phyloP scores from a whole-genome alignment of 768 basidiomycete species.

The Steccherinum ochraceum region DNA sequence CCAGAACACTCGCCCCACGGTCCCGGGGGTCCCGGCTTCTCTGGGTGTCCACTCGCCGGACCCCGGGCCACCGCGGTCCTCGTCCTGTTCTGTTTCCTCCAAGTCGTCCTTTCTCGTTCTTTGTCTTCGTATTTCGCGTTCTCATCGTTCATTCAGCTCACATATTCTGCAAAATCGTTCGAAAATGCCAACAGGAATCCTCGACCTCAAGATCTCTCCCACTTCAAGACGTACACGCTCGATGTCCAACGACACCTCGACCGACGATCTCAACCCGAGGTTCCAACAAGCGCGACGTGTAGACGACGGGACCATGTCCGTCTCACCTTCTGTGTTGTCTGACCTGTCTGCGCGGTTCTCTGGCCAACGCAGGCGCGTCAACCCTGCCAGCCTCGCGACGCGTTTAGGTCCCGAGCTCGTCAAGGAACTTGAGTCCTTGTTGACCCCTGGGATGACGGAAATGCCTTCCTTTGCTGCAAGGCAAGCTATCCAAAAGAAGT shows the following conservation, averaged over 20 bases:
- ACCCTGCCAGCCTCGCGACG: constrained; percentile 62
- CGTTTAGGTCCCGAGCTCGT: constrained; percentile 63
- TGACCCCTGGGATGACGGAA: constrained; percentile 58
- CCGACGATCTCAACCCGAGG: too few relatives aligned
- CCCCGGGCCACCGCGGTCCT: constrained; percentile 1
- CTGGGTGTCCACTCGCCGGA: constrained; percentile 1
- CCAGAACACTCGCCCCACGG: too few relatives aligned
- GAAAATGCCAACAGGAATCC: constrained; percentile 1
- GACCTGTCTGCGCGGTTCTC: not conserved
- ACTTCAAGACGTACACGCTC: not conserved
- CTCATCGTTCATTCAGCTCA: constrained; percentile 1
- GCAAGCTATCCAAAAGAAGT: constrained; percentile 65
- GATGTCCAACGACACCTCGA: not conserved
- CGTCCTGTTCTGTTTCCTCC: not conserved
- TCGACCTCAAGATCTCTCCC: not conserved
- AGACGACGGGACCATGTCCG: not conserved
- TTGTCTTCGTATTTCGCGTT: not conserved
- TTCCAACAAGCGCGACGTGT: not conserved
- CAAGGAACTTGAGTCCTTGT: constrained; percentile 65
- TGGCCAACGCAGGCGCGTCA: constrained; percentile 42
- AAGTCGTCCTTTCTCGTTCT: not conserved
- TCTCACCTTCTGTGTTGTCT: constrained; percentile 3
- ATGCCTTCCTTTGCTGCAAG: constrained; percentile 72
- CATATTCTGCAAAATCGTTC: not conserved
- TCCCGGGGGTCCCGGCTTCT: constrained; percentile 3